Conservation (phyloP, 441 rosid genomes). For the Erodium moschatum region DNA sequence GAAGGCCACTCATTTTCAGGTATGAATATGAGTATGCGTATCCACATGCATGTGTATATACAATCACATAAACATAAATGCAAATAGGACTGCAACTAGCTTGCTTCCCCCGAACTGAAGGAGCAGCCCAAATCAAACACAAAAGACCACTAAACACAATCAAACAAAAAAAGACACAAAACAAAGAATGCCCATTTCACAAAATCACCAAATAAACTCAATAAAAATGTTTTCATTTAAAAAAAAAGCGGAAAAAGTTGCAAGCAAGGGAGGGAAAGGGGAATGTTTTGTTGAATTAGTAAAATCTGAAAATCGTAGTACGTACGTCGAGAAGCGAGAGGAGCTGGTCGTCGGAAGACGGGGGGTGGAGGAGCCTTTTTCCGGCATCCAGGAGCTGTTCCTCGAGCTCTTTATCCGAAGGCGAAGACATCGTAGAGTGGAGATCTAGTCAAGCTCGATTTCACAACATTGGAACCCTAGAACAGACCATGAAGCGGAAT, state of each 20-base stretch:
- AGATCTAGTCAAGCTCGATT: conserved; percentile 20
- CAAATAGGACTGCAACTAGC: no score
- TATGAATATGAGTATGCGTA: not conserved
- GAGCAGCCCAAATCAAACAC: not conserved
- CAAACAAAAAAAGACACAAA: not conserved
- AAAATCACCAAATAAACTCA: not conserved
- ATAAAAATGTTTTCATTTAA: not conserved
- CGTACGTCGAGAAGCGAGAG: conserved; percentile 83
- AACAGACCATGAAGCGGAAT: not conserved
- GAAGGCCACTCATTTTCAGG: not conserved
- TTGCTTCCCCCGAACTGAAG: not conserved
- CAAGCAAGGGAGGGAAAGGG: no score
- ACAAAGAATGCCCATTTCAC: not conserved
- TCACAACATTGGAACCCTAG: conserved; percentile 33
- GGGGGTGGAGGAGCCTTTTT: conserved; percentile 51
- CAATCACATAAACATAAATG: no score
- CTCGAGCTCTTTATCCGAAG: conserved; percentile 55
- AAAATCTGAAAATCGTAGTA: not conserved
- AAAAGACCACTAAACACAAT: not conserved
- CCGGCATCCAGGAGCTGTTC: conserved; percentile 70
- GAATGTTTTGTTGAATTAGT: no score
- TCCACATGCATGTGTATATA: not conserved
- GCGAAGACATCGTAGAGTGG: conserved; percentile 28
- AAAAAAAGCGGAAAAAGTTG: not conserved
- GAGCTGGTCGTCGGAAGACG: conserved; percentile 59